These are phyloP conservation scores for Stagonosporopsis chrysanthemi DNA, from an alignment of 2,329 filamentous ascomycete genomes.

Conservation along the genomic window DNA sequence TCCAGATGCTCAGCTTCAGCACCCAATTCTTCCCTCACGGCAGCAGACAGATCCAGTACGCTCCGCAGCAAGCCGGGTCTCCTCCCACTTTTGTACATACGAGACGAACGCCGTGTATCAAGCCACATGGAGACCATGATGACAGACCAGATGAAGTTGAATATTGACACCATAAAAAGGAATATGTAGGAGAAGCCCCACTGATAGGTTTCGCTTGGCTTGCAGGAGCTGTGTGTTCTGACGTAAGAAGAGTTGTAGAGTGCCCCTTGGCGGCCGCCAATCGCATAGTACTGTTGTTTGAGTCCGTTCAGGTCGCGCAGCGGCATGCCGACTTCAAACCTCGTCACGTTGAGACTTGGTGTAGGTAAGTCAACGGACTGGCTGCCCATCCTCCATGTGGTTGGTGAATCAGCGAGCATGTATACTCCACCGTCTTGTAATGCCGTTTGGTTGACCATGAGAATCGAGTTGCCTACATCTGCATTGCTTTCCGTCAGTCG, in stretches of 20 bases:
- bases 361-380: not conserved
- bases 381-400: not conserved
- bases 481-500: not conserved
- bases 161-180: conserved; percentile 45
- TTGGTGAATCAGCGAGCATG: not conserved
- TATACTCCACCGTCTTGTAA: not conserved
- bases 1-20: conserved; percentile 24
- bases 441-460: not conserved
- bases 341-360: not conserved
- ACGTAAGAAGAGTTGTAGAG: conserved; percentile 31
- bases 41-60: conserved; percentile 37
- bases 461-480: not conserved
- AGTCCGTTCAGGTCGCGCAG: not conserved
- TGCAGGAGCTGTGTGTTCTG: conserved; percentile 36
- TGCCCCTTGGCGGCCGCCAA: conserved; percentile 23
- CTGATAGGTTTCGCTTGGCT: conserved; percentile 43
- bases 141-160: conserved; percentile 44
- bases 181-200: conserved; percentile 49
- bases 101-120: conserved; percentile 35
- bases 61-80: conserved; percentile 40
- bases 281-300: not conserved
- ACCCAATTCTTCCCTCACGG: conserved; percentile 41
- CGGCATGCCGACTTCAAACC: not conserved
- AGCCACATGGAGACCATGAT: conserved; percentile 47
- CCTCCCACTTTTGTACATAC: conserved; percentile 41